These are phyloP conservation scores for Aspergillus cejpii DNA, from an alignment of 2,329 filamentous ascomycete genomes.

Conservation along the genomic window DNA sequence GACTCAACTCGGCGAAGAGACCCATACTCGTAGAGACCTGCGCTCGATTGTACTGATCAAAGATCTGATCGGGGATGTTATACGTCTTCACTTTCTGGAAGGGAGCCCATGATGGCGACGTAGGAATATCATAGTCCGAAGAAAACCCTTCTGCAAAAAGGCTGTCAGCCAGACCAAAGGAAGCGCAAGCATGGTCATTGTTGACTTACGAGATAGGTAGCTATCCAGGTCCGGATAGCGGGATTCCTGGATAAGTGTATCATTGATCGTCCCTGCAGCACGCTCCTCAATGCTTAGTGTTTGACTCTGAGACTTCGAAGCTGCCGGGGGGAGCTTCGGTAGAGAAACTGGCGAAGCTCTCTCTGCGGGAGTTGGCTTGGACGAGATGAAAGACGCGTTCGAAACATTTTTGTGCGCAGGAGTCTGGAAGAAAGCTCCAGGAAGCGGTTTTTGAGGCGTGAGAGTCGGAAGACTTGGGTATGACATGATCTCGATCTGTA, in stretches of 20 bases:
- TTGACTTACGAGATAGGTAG: conserved; percentile 72
- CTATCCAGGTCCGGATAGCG: conserved; percentile 83
- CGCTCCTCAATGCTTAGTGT: conserved; percentile 65
- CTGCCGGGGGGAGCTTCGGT: conserved; percentile 32
- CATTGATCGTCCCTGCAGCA: conserved; percentile 77
- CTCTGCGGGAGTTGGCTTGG: conserved; percentile 23
- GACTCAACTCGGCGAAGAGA: conserved; percentile 85
- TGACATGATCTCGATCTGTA: conserved; percentile 34
- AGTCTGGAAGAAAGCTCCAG: conserved; percentile 40
- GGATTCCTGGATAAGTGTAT: conserved; percentile 66
- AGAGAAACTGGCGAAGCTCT: conserved; percentile 28
- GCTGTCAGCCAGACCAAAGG: conserved; percentile 25
- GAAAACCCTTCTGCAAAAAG: conserved; percentile 66
- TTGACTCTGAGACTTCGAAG: conserved; percentile 43
- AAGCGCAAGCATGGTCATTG: conserved; percentile 1
- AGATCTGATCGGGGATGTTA: conserved; percentile 83
- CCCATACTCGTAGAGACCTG: conserved; percentile 91
- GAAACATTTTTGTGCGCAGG: conserved; percentile 33
- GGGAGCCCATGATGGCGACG: conserved; percentile 66
- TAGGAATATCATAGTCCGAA: conserved; percentile 79
- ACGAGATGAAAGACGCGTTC: conserved; percentile 33
- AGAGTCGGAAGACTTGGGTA: conserved; percentile 33
- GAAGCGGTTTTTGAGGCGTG: conserved; percentile 38
- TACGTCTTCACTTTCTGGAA: conserved; percentile 84
- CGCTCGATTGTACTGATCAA: conserved; percentile 83